Percentiles rank a stretch among this genome's conserved stretches.
Conservation (phyloP, 2,329 filamentous ascomycete species). For the Stagonosporopsis vannaccii region DNA sequence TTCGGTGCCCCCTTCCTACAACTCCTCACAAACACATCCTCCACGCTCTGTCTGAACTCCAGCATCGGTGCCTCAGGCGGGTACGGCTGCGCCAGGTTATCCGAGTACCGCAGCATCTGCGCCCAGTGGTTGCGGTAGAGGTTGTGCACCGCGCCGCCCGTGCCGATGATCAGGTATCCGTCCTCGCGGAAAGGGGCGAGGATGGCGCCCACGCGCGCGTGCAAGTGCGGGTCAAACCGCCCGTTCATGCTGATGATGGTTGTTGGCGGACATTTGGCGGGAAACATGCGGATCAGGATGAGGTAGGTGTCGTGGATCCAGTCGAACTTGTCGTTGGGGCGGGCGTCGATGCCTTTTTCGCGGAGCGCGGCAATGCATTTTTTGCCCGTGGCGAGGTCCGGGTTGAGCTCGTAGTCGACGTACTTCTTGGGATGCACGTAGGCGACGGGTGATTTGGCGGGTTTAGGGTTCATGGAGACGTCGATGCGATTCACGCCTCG, state of each 20-base stretch:
- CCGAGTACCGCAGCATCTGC: conserved; percentile 68
- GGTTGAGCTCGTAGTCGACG: conserved; percentile 65
- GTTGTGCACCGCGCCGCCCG: conserved; percentile 73
- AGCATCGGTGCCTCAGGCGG: conserved; percentile 68
- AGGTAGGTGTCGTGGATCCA: conserved; percentile 78
- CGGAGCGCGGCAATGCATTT: conserved; percentile 60
- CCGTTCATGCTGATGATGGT: conserved; percentile 65
- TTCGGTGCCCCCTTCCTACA: conserved; percentile 56
- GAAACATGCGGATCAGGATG: conserved; percentile 74
- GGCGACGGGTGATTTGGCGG: conserved; percentile 68
- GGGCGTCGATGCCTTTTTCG: conserved; percentile 62
- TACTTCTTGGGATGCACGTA: conserved; percentile 73
- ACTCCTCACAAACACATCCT: conserved; percentile 65
- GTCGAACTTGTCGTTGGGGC: conserved; percentile 64
- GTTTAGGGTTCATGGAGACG: conserved; percentile 67
- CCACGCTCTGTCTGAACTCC: conserved; percentile 70
- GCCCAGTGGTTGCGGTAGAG: conserved; percentile 72
- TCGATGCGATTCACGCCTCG: conserved; percentile 62
- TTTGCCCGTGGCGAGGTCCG: conserved; percentile 63
- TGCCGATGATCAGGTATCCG: conserved; percentile 64
- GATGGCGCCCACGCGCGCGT: conserved; percentile 64
- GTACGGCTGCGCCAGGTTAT: conserved; percentile 67
- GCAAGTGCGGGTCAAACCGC: conserved; percentile 63
- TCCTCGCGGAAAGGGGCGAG: conserved; percentile 63
- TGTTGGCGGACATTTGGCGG: conserved; percentile 68